Base-by-base conservation (phyloP, 2,329 filamentous ascomycete species). In the Colletotrichum trifolii region DNA sequence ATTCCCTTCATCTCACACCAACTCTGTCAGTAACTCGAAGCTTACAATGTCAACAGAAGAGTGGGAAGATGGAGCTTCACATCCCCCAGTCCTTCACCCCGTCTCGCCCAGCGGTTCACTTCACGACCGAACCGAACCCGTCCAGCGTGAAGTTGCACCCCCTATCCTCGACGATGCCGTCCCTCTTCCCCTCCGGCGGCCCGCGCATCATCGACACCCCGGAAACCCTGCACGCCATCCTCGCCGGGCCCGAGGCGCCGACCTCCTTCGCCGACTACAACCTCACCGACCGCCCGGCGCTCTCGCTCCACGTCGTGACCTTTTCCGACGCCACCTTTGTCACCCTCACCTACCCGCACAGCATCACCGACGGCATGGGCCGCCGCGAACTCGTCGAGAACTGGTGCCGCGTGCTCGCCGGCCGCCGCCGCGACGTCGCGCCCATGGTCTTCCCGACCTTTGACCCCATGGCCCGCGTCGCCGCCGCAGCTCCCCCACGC, bases 251-350 rank as follows among this genome's bases (percentile, higher is more conserved):
- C 5, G 67, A 66, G 8, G 67, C 65, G 8, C 70, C 71, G 2
- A 54, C 9, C 2, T 73, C 67, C 3, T 67, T 82, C 0, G 68
- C 74, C 1, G 81, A 83, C 60, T 83, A 78, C 67, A 55, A 82
- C 11, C 69, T 72, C 54, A 65, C 70, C 4, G 82, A 85, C 69
- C 71, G 67, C n/a, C 83, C 83, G 1, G 79, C 81, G 68, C 69
- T 87, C 3, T 76, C 76, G 3, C 71, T 87, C 4, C 82, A 84
- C 62, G 73, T 86, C 48, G 77, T 79, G 2, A 77, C 78, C 0
- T 87, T 87, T 68, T 68, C 69, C 3, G 80, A 87, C 62, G 80
- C 82, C 0, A 87, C 85, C 0, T 71, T 87, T 0, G 73, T 87
- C 1, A 75, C 77, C 0, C 61, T 87, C 0, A 73, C 73, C 1